Evolutionary conservation across 225 moss, liverwort and hornwort genomes (phyloP), one percentile per base, ranked within the genome.

Genomic region (Antitrichia curtipendula): DNA sequence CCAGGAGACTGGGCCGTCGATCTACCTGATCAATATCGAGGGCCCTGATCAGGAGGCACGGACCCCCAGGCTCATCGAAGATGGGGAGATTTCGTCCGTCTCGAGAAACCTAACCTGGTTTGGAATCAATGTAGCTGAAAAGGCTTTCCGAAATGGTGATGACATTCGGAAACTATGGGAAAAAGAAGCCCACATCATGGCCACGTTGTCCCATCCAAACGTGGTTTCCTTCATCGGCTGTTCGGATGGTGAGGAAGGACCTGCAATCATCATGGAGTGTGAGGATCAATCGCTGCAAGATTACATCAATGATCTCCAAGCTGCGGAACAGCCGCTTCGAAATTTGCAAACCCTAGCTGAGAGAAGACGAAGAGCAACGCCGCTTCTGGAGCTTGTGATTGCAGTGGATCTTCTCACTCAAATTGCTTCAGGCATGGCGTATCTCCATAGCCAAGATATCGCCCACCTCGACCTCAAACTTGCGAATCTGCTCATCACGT

Each of bases 261-360:
- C 86, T 64, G 53, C 76, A 64, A 78, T 86, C 31, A 52, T 86
- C 16, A 77, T 66, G 86, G 34, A 66, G 78, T 2, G 40, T 32
- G 86, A 54, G 41, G 11, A 43, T 2, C 77, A 38, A 53, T 64
- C 77, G 22, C 56, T 86, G 52, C 2, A 54, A 34, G 2, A 4
- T 6, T 54, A 64, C 27, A 8, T 86, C 14, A 3, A 31, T 0
- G 1, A 0, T 8, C 70, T 70, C 5, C 29, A 31, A 12, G 0
- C 0, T 3, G 22, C 19, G n/a, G 29, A 64, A 40, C 22, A 38
- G 7, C 2, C 2, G 29, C 9, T 0, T 12, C 40, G 27, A 28
- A 7, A 17, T 27, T 45, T 50, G 40, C 63, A 75, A 75, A 52
- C 41, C 18, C 4, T 3, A 19, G 18, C 28, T 73, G 57, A 18